Evolutionary conservation across 352 stramenopile species (phyloP), one percentile per base, ranked within the genome.

Genomic region (Globisporangium paddicum): DNA sequence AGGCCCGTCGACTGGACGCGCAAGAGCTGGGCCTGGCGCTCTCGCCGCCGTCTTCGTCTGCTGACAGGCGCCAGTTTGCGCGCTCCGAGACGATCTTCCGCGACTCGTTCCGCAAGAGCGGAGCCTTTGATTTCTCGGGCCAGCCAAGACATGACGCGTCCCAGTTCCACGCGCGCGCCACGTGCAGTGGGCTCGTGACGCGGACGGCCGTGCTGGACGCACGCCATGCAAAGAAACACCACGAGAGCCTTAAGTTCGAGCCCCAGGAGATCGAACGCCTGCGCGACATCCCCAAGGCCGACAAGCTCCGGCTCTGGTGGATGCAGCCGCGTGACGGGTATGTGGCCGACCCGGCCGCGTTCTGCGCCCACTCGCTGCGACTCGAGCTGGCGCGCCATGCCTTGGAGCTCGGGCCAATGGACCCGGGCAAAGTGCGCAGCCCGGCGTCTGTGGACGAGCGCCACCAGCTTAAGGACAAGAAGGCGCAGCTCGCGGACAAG

Each of bases 221-320:
- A 47, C 67, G 77, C 11, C 59, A 69, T 3, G 38, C 64, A 1
- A 68, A 72, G 18, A 69, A 64, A 25, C 70, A 64, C 4, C 49
- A 68, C 8, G 77, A 68, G 25, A 82, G 64, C 48, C 67, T 87
- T 13, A 69, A 71, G 57, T 87, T 87, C 58, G 71, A 89, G 35
- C 75, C 76, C 14, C 62, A 55, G 2, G 76, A 87, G 53, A 72
- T 87, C 55, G 67, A 77, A 63, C 61, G 77, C 0, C 58, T 86
- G 8, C 37, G 45, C 7, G 75, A 87, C 37, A 83, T 85, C 35
- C 80, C 80, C 21, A 84, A 78, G 32, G 61, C 66, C 0, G 44
- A 68, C 3, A 57, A 82, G 25, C 65, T 88, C 7, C 23, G 53
- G 7, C 58, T 70, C 40, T 92, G 82, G 82, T 92, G 82, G 82